Percentiles rank a stretch among this genome's conserved stretches.
Evolutionary conservation across 306 rosid species (phyloP).

Genomic region (Cucurbita pepo): DNA sequence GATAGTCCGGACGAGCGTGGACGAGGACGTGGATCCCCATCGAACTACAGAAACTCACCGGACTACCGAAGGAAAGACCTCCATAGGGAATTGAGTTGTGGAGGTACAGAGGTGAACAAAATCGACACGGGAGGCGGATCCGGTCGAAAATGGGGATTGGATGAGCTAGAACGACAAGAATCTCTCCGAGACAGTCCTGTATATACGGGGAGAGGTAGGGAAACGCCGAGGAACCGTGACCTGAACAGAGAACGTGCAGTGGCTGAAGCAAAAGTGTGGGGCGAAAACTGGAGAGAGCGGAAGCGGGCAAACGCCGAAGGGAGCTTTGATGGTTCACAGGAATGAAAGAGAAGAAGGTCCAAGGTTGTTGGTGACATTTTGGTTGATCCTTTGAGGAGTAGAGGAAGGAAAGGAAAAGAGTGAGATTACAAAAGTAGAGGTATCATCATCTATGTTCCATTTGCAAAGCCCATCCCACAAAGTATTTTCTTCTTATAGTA

Average conservation of each 20-base stretch:
- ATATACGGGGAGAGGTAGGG: slow-evolving; percentile 65
- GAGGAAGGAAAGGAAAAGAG: no score
- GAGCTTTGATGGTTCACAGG: slow-evolving; percentile 81
- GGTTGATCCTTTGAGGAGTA: neutral
- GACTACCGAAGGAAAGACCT: slow-evolving; percentile 57
- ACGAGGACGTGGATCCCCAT: slow-evolving; percentile 59
- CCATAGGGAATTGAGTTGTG: slow-evolving; percentile 33
- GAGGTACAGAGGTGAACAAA: slow-evolving; percentile 33
- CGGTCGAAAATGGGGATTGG: slow-evolving; percentile 71
- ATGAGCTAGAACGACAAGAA: slow-evolving; percentile 54
- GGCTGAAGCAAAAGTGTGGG: slow-evolving; percentile 95
- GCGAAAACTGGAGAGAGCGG: slow-evolving; percentile 91
- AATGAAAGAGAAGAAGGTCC: slow-evolving; percentile 20
- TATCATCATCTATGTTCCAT: neutral
- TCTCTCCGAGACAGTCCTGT: slow-evolving; percentile 73
- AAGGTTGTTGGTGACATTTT: neutral
- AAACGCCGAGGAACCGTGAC: slow-evolving; percentile 75
- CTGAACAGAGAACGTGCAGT: slow-evolving; percentile 87
- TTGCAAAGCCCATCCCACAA: slow-evolving; percentile 20
- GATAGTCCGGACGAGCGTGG: slow-evolving; percentile 67
- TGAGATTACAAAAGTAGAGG: no score
- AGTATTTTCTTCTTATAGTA: slow-evolving; percentile 17
- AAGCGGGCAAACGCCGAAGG: slow-evolving; percentile 63
- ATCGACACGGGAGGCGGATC: slow-evolving; percentile 62
- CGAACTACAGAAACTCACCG: slow-evolving; percentile 58